phyloP scores from a whole-genome alignment of 192 early-diverging fungal genomes.

The Geosiphon pyriformis region DNA sequence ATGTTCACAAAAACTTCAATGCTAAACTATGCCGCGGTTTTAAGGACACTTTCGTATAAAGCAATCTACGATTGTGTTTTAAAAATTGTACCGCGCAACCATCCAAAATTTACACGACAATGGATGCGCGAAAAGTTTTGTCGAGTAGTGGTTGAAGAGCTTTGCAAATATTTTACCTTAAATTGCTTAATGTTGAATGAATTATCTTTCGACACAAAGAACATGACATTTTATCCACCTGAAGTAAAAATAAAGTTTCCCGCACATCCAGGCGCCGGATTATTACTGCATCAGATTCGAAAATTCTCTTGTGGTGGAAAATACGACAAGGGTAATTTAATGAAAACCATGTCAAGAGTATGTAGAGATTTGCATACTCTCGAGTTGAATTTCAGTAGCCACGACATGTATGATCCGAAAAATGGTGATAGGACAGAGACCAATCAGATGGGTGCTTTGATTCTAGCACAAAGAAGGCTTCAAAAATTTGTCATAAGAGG shows the following conservation, averaged over 20 bases:
- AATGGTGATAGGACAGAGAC: conserved; percentile 3
- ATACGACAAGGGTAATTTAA: conserved; percentile 5
- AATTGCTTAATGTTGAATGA: background rate
- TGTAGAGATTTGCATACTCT: background rate
- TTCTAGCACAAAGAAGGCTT: background rate
- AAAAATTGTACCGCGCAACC: background rate
- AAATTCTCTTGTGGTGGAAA: conserved; percentile 4
- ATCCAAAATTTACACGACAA: background rate
- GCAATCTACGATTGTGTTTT: background rate
- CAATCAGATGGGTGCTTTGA: background rate
- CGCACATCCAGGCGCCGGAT: background rate
- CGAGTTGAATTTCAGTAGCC: background rate
- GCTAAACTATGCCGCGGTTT: background rate
- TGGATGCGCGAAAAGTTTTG: background rate
- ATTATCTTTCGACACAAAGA: background rate
- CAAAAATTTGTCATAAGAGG: background rate
- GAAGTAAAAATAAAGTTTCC: background rate
- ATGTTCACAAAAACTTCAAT: background rate
- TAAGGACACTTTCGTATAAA: background rate
- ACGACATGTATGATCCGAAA: conserved; percentile 14
- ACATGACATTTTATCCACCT: background rate
- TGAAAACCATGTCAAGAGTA: background rate
- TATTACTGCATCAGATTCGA: background rate
- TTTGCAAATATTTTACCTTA: background rate
- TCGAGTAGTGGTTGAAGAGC: background rate